Evolutionary conservation across 2,329 filamentous ascomycete species (phyloP).

Genomic region (Fusarium tjaetaba): DNA sequence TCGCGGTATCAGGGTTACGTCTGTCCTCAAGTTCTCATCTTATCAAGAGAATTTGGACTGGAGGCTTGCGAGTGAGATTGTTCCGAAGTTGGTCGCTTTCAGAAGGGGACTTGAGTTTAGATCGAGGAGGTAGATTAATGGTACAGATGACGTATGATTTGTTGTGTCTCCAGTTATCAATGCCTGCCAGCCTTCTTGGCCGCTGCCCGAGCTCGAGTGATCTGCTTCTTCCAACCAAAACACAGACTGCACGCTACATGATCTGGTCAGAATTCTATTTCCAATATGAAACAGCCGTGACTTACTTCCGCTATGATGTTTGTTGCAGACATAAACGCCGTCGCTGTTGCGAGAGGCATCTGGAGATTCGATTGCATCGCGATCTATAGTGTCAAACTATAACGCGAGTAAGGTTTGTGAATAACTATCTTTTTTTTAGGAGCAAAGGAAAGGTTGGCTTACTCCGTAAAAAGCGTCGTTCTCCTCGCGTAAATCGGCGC

Average conservation of each 20-base stretch:
- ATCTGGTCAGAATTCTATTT: rapidly evolving
- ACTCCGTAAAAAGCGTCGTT: neutral
- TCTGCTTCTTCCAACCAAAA: neutral
- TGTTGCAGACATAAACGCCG: neutral
- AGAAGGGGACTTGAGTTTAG: rapidly evolving
- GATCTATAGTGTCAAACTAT: neutral
- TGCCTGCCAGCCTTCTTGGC: neutral
- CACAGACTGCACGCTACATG: rapidly evolving
- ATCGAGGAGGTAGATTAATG: neutral
- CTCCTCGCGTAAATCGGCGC: neutral
- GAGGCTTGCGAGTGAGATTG: conserved; percentile 2
- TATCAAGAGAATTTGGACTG: conserved; percentile 1
- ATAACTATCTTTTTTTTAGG: neutral
- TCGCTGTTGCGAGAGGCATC: rapidly evolving
- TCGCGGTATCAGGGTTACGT: conserved; percentile 4
- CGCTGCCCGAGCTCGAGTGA: rapidly evolving
- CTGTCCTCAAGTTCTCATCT: conserved; percentile 13
- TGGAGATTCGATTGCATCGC: neutral
- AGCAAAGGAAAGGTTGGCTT: rapidly evolving
- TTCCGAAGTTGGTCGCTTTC: neutral
- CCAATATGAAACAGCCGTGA: neutral
- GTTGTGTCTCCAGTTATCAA: rapidly evolving
- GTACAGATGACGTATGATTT: no score
- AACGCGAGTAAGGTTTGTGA: rapidly evolving
- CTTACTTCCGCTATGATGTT: neutral